Evolutionary conservation across 225 moss, liverwort and hornwort genomes (phyloP).

Genomic region (Rhytidiadelphus loreus): DNA sequence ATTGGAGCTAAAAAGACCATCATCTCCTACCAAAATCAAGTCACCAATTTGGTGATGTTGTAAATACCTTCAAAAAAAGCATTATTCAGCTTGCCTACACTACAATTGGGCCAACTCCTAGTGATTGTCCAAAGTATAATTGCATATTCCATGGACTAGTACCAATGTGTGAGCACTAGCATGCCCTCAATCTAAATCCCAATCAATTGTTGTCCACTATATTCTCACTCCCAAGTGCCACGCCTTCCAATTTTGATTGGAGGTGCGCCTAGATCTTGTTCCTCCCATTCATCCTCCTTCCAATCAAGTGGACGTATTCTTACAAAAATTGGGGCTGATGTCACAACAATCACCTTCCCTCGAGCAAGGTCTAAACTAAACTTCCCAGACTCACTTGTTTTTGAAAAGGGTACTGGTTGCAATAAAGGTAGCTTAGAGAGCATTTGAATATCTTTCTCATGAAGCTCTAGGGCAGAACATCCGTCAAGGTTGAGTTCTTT

Average conservation of each 20-base stretch:
- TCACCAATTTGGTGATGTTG: no score
- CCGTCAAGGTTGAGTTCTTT: accelerated
- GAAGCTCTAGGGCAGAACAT: not conserved
- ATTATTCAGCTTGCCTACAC: no score
- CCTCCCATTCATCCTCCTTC: not conserved
- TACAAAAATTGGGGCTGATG: no score
- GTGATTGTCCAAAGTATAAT: no score
- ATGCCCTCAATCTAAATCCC: not conserved
- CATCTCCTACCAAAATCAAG: no score
- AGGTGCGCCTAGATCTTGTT: not conserved
- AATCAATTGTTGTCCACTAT: no score
- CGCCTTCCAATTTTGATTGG: not conserved
- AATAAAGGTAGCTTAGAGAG: not conserved
- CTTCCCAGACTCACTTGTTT: accelerated
- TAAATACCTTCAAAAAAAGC: no score
- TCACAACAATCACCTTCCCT: not conserved
- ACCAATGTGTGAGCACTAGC: not conserved
- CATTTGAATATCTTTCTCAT: not conserved
- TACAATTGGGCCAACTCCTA: no score
- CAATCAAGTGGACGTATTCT: not conserved
- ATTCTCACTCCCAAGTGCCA: not conserved
- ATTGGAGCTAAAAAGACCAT: no score
- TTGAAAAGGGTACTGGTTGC: not conserved
- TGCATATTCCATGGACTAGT: not conserved
- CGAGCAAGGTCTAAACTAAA: accelerated